Base-by-base conservation (phyloP, 148 eudicot genomes). In the Silene latifolia region DNA sequence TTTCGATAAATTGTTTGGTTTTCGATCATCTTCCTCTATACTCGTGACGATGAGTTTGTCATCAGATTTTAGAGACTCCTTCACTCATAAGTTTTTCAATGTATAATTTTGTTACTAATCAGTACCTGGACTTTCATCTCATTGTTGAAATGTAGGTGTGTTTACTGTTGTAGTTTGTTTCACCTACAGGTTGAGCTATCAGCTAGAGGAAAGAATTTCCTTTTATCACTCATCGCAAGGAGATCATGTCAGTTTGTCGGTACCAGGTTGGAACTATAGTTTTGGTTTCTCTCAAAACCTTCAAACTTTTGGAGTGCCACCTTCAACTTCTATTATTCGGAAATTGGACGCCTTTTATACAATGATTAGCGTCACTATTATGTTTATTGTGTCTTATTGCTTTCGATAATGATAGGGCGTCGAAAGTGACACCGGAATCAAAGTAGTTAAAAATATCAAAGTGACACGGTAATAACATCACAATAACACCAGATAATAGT, bases 231-330 rank as follows among this genome's bases (percentile, higher is more conserved):
- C 56, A 89, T 91, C 74, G 93, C 98, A 21, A 91, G 98, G 84
- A 78, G 97, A 27, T 91, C 98, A 25, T 87, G 92, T 66, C 93
- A 86, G 56, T 90, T 84, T 80, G 98, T 97, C 68, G 98, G 98
- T 53, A 89, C 98, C 86, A 91, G 98, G 93, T 88, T 76, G 44
- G 39, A 35, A 3, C 39, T 5, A 35, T 35, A 3, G 39, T 2
- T 35, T 35, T 35, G 39, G 39, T 35, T 35, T 35, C 39, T 35
- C 39, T 35, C 6, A 35, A 35, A 35, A 35, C 39, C 39, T 35
- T 35, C 39, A 35, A 35, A 35, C 39, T 35, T 35, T 2, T 35
- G 39, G 6, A 35, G 39, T 35, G 39, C 4, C 39, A 35, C 39
- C 39, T 27, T 5, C 39, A 5, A 35, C 39, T 35, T 35, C 39